Base-by-base conservation (phyloP, 805 yeast species). In the Peterozyma toletana region DNA sequence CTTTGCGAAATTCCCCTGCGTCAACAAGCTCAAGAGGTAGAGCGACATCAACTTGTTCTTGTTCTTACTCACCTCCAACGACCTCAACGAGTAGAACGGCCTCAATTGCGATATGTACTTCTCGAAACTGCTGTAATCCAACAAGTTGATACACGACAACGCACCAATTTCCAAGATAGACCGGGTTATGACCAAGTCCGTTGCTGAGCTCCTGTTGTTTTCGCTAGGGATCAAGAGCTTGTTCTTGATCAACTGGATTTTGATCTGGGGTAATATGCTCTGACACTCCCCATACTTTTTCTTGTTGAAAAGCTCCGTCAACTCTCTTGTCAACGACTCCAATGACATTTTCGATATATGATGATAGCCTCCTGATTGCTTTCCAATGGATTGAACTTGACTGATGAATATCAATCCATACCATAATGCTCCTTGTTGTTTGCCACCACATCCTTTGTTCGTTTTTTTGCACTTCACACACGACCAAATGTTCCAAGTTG, bases 121-220 rank as follows among this genome's bases (percentile, higher is more conserved):
- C 51, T 83, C 82, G 57, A 89, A 87, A n/a, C 74, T 72, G 16
- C 64, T 73, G 54, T 83, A 77, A 49, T 85, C 73, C 33, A 73
- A 64, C 37, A 75, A 60, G 52, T 83, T 82, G 48, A 93, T 78
- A 40, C 90, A 75, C 14, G 86, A 75, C 42, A 91, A 68, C 0
- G 96, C 95, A 11, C 96, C 96, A 47, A 89, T 77, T 61, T 93
- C 98, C 41, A 93, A 68, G 37, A 91, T 84, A 35, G 84, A 78
- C 52, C 95, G 80, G 7, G 96, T 80, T 35, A 88, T 86, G 48
- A 75, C 70, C 45, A 89, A 72, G 64, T 90, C 96, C 46, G 74
- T 76, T 21, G 27, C 27, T 33, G 78, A 58, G 45, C 73, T 73
- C 15, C 55, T 48, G 11, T 54, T 64, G 60, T 53, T 62, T 41